Percentiles rank a stretch among this genome's conserved stretches.
Evolutionary conservation across 345 rosid species (phyloP).

Genomic region (Trapa incisa): DNA sequence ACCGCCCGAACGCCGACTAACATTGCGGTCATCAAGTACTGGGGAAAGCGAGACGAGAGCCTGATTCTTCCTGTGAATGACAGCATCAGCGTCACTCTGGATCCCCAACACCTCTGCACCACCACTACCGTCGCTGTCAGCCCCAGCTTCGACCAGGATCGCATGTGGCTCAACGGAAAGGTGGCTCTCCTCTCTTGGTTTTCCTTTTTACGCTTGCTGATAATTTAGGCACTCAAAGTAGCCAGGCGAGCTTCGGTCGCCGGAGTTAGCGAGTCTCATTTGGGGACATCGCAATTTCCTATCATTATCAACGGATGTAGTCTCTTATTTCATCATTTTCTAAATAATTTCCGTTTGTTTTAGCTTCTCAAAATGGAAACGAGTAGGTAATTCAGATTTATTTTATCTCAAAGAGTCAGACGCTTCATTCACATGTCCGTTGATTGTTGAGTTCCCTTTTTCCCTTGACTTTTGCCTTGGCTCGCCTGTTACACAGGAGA

Average conservation of each 20-base stretch:
- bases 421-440: neutral
- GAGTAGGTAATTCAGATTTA: neutral
- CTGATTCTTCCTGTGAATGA: slow-evolving; percentile 89
- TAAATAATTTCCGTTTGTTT: too few species aligned
- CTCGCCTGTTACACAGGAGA: slow-evolving; percentile 37
- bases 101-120: slow-evolving; percentile 92
- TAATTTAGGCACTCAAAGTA: too few species aligned
- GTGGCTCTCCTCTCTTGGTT: neutral
- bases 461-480: neutral
- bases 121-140: slow-evolving; percentile 91
- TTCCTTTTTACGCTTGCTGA: neutral
- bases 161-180: slow-evolving; percentile 99
- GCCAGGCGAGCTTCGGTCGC: too few species aligned
- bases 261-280: too few species aligned
- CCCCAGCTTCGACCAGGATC: slow-evolving; percentile 68
- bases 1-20: slow-evolving; percentile 93
- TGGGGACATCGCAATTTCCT: neutral
- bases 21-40: slow-evolving; percentile 89
- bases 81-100: slow-evolving; percentile 87
- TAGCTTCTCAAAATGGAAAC: too few species aligned
- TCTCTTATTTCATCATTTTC: too few species aligned
- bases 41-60: slow-evolving; percentile 93
- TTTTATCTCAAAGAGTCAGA: neutral
- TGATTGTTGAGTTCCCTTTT: neutral
- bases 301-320: neutral